Base-by-base conservation (phyloP, 352 stramenopile species). In the Pythium monospermum region DNA sequence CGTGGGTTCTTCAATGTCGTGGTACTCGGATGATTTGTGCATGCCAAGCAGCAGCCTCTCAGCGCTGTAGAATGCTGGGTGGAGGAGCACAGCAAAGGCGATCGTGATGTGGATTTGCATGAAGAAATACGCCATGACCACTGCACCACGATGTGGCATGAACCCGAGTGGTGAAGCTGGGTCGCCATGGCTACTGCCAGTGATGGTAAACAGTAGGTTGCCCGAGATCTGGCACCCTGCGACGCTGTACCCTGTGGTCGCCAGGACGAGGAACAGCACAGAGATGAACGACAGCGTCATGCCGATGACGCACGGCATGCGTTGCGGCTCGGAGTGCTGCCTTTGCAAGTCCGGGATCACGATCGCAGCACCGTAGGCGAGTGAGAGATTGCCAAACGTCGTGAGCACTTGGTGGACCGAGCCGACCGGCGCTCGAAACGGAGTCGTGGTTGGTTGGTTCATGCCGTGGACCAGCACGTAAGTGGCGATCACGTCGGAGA, bases 61-160 rank as follows among this genome's bases (percentile, higher is more conserved):
- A n/a, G 53, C 31, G 12, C 57, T 45, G 41, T 64, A 69, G 26
- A 71, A 59, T 18, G 57, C 66, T 8, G 66, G 66, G 52, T 68
- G 48, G 4, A 73, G 41, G 23, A 73, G 49, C 8, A 71, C 53
- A 1, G 66, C 40, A 22, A 74, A 74, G 5, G 66, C 66, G 31
- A 74, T 69, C 22, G 66, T 64, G 30, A 75, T 71, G 59, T 74
- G 68, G 40, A 71, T 28, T 30, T 77, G 68, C 65, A 81, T 81
- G 54, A 67, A 68, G 18, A 65, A 54, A 33, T 61, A 77, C 40
- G 58, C 64, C 18, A 71, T 15, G 12, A 72, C 59, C 16, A 68
- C 66, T 19, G 40, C 49, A 19, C 47, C 61, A 7, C 59, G 43
- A 33, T 55, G 31, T 4, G 49, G 23, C n/a, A 26, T 25, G 49